Percentiles rank a stretch among this genome's conserved stretches.
These are phyloP conservation scores for Rhodotorula glutinis DNA, from an alignment of 1,284 basidiomycete species.

Conservation along the genomic window DNA sequence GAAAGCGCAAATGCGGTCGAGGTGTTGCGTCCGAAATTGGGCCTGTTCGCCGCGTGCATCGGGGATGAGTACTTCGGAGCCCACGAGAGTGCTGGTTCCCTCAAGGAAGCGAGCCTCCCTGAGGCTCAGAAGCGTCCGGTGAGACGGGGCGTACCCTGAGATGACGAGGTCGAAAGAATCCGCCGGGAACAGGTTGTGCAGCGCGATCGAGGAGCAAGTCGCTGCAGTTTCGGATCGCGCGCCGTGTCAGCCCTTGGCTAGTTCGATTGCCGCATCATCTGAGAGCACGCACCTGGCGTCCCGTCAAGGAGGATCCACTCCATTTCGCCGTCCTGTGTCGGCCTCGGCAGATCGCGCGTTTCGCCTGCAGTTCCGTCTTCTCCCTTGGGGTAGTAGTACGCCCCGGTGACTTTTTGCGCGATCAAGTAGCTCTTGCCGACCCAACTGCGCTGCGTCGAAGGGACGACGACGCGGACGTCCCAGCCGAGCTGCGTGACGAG, in stretches of 20 bases:
- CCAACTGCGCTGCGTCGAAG: constrained; percentile 86
- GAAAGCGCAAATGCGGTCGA: constrained; percentile 44
- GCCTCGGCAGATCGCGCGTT: constrained; percentile 60
- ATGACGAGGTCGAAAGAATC: constrained; percentile 74
- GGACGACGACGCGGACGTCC: constrained; percentile 84
- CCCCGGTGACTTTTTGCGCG: constrained; percentile 62
- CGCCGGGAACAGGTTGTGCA: constrained; percentile 76
- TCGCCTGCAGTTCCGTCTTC: constrained; percentile 62
- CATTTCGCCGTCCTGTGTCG: constrained; percentile 67
- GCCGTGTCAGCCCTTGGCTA: constrained; percentile 53
- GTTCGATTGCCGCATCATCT: background rate
- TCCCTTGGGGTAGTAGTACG: constrained; percentile 62
- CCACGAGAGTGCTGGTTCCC: no score
- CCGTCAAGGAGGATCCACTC: constrained; percentile 79
- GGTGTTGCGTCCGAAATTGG: constrained; percentile 50
- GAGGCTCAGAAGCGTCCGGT: no score
- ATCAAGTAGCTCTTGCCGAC: constrained; percentile 80
- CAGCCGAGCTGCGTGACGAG: constrained; percentile 64
- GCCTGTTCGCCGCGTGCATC: constrained; percentile 20
- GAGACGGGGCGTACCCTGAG: constrained; percentile 46
- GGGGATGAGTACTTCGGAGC: no score
- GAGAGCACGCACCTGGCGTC: constrained; percentile 28
- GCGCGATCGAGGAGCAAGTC: constrained; percentile 79
- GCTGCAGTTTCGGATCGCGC: constrained; percentile 58
- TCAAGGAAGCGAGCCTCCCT: no score